Base-by-base conservation (phyloP, 1,139 yeast genomes). In the Sugiyamaella novakii region DNA sequence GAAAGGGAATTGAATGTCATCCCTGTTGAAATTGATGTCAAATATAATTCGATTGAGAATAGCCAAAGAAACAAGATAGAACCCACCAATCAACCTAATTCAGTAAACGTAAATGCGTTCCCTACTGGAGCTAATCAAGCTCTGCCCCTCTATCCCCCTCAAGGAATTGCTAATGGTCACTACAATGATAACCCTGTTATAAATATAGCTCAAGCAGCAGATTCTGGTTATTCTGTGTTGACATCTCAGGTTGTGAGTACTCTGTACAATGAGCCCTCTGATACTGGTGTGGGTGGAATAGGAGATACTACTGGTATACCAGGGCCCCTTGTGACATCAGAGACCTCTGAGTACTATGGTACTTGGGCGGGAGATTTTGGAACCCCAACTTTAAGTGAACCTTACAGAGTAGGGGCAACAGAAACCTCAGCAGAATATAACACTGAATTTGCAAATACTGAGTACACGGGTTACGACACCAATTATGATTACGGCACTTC, bases 131-230 rank as follows among this genome's bases (percentile, higher is more conserved):
- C 17, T 5, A 42, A 42, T 34, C 21, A 12, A 18, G 39, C 11
- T n/a, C 14, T 31, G 24, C 46, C 46, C 1, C 36, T 39, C 7
- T 39, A 39, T 30, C 43, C 43, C 4, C 43, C 43, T 29, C 43
- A 39, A 21, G 43, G 36, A 14, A 21, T 39, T 18, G 35, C 43
- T 15, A 21, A 19, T 28, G 43, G 28, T 11, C 39, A 18, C 6
- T 19, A 24, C 25, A 27, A 33, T 42, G 46, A 34, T 34, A 31
- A 42, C 6, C 46, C 39, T 3, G 39, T 42, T 14, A 42, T 42
- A 14, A 35, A 33, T 17, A 19, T 42, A n/a, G 46, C 46, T 10
- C 46, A 42, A 17, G 33, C 33, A 15, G 30, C 36, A 7, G 30
- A 11, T 18, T 5, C 29, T 17, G 15, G 35, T 5, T 41, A 30